Evolutionary conservation across 495 filamentous ascomycete genomes (phyloP), one percentile per base, ranked within the genome.

Genomic region (Chaetomium tenue): DNA sequence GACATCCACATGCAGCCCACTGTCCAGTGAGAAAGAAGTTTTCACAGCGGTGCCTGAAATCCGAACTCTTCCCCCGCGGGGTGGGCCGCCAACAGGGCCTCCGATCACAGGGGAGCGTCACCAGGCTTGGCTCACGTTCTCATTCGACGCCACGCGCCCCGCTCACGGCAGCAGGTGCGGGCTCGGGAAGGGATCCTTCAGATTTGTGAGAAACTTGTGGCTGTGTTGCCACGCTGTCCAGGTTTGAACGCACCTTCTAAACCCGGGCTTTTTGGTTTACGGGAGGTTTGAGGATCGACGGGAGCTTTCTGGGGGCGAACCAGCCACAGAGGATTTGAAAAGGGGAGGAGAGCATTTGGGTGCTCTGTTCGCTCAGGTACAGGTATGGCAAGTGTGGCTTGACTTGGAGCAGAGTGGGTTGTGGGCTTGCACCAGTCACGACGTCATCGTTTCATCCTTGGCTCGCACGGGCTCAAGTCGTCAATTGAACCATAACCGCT

Each of bases 71-170:
- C 33, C 33, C 33, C 33, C 33, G 33, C 33, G 5, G 33, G 20
- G 3, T 2, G 47, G n/a, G n/a, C 47, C 23, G 44, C 20, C 28
- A 22, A 4, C 48, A 57, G 51, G 20, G 33, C 46, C 50, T 25
- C 53, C 48, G 23, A 46, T 57, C 56, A 60, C 37, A 48, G 57
- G 50, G 51, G 22, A 23, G 52, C 58, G 63, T 60, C 55, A 58
- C 46, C 46, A 33, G 55, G 33, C 55, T 48, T 30, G 15, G 26
- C 26, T 28, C 16, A 54, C 44, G 9, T 25, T 64, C 16, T 66
- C 59, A 62, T 66, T 66, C 44, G 64, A 66, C 46, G 30, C 58
- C 64, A 62, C 58, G 46, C 52, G 50, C 58, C 44, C 44, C 30
- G 18, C 25, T 37, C 30, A 9, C 54, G 39, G 33, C 18, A 9